These are phyloP conservation scores for Cyberlindnera lachancei DNA, from an alignment of 805 yeast genomes.

Conservation along the genomic window DNA sequence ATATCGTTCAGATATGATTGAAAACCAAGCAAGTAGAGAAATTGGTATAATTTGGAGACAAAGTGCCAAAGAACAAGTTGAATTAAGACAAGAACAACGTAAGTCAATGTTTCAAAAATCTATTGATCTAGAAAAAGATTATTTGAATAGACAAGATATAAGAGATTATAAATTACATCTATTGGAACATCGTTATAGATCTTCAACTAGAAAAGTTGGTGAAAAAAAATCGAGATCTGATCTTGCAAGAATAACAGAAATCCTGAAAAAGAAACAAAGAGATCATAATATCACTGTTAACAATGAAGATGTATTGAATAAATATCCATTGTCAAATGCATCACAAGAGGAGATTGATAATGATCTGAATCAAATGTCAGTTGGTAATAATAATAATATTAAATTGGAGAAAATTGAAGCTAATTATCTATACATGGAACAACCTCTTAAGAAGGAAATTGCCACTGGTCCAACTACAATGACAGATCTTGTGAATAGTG, in stretches of 20 bases:
- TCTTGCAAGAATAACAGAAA: conserved; percentile 7
- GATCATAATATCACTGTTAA: background rate
- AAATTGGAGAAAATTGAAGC: conserved; percentile 16
- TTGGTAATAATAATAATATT: background rate
- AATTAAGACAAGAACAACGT: conserved; percentile 7
- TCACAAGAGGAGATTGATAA: conserved; percentile 11
- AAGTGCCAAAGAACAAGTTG: conserved; percentile 12
- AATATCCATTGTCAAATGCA: conserved; percentile 7
- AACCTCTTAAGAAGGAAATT: conserved; percentile 10
- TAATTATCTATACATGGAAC: conserved; percentile 15
- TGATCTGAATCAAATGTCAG: conserved; percentile 11
- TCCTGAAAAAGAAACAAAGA: conserved; percentile 2
- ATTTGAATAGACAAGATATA: conserved; percentile 7
- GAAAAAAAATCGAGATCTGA: conserved; percentile 13
- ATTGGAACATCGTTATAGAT: conserved; percentile 11
- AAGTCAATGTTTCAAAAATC: background rate
- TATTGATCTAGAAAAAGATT: conserved; percentile 11
- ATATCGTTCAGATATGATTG: conserved; percentile 15
- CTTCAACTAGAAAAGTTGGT: conserved; percentile 14
- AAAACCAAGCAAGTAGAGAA: conserved; percentile 9
- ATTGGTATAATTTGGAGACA: conserved; percentile 20
- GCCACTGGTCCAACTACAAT: conserved; percentile 16
- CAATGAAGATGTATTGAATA: background rate
- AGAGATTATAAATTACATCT: conserved; percentile 5
- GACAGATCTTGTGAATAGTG: conserved; percentile 22